These are phyloP conservation scores for Sporothrix inflata DNA, from an alignment of 2,329 filamentous ascomycete species.

Conservation along the genomic window DNA sequence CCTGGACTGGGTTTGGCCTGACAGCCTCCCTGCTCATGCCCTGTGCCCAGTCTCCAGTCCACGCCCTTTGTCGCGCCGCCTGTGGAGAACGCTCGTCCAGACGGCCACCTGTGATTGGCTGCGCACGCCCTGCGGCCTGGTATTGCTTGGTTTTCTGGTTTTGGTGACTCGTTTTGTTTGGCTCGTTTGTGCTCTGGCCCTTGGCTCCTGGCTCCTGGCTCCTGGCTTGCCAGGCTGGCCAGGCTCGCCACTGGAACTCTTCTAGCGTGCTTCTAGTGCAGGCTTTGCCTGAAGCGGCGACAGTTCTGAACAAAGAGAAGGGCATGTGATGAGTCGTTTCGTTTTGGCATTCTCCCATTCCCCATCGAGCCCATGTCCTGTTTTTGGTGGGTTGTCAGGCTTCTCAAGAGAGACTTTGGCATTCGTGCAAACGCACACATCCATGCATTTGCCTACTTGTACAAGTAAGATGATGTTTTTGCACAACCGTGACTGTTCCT, in stretches of 20 bases:
- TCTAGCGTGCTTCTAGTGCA: conserved; percentile 47
- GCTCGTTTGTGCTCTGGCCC: not conserved
- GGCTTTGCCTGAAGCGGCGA: conserved; percentile 26
- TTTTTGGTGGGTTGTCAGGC: too few species aligned
- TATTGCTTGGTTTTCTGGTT: not conserved
- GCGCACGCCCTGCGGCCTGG: not conserved
- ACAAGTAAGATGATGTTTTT: not conserved
- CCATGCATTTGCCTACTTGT: too few species aligned
- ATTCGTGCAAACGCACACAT: not conserved
- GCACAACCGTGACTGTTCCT: not conserved
- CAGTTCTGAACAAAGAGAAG: not conserved
- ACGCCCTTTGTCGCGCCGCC: not conserved
- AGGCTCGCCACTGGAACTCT: conserved; percentile 36
- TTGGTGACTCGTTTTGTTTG: not conserved
- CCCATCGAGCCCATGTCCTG: not conserved
- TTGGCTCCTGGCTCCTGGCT: not conserved
- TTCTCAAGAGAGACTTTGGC: not conserved
- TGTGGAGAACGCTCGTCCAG: not conserved
- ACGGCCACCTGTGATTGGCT: not conserved
- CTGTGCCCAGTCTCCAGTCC: not conserved
- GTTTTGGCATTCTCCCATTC: not conserved
- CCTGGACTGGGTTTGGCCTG: not conserved
- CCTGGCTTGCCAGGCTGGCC: not conserved
- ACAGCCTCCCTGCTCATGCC: not conserved
- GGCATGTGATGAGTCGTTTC: not conserved